A percentile compares a stretch with the other conserved stretches of the same genome.
Evolutionary conservation across 352 stramenopile species (phyloP).

Genomic region (Phytophthora uliginosa): DNA sequence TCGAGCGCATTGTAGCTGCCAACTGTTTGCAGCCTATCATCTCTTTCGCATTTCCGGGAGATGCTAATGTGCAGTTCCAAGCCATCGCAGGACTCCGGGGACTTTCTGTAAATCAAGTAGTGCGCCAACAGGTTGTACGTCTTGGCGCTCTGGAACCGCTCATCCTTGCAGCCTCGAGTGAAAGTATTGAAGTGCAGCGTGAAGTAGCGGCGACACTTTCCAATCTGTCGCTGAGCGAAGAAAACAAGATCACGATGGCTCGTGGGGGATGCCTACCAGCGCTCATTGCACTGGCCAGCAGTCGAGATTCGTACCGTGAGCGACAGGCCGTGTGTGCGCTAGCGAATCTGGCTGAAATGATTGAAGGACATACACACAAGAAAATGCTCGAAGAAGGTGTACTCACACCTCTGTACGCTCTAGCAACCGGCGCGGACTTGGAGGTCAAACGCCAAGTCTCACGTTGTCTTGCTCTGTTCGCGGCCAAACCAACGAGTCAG

Average conservation of each 20-base stretch:
- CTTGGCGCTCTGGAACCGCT: slow-evolving; percentile 96
- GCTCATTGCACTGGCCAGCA: slow-evolving; percentile 91
- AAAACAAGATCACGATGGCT: slow-evolving; percentile 97
- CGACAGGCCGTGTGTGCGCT: slow-evolving; percentile 94
- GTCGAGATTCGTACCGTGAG: slow-evolving; percentile 92
- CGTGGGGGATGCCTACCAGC: slow-evolving; percentile 94
- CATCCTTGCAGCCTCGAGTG: slow-evolving; percentile 90
- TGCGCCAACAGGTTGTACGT: slow-evolving; percentile 93
- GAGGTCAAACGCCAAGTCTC: slow-evolving; percentile 95
- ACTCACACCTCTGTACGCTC: slow-evolving; percentile 91
- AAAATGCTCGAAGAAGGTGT: slow-evolving; percentile 95
- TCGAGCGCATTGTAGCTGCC: slow-evolving; percentile 89
- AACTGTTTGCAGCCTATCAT: slow-evolving; percentile 95
- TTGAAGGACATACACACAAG: slow-evolving; percentile 95
- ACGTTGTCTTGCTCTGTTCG: slow-evolving; percentile 94
- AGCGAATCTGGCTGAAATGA: slow-evolving; percentile 97
- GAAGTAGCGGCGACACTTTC: slow-evolving; percentile 96
- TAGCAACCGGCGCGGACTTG: slow-evolving; percentile 77
- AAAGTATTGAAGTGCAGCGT: slow-evolving; percentile 96
- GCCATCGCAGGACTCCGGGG: slow-evolving; percentile 95
- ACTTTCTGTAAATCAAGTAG: slow-evolving; percentile 91
- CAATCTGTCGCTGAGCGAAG: slow-evolving; percentile 96
- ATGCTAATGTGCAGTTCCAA: slow-evolving; percentile 97
- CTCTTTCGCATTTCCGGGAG: slow-evolving; percentile 94
- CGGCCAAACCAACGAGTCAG: slow-evolving; percentile 94